Base-by-base conservation (phyloP, 2,329 filamentous ascomycete species). In the Fusarium continuum region DNA sequence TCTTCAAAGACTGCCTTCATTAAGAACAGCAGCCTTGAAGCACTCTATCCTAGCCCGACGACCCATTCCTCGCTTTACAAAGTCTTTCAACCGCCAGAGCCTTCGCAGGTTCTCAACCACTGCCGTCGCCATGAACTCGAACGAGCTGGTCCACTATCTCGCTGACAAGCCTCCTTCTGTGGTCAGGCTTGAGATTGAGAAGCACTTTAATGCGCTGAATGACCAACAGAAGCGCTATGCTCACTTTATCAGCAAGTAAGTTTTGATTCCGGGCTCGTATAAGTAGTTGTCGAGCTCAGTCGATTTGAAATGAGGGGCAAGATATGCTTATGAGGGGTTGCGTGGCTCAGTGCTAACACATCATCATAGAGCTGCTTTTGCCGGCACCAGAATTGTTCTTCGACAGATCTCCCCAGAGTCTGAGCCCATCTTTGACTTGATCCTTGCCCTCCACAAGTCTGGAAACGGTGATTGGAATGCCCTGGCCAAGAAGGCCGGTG, bases 161-260 rank as follows among this genome's bases (percentile, higher is more conserved):
- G 93, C 95, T 40, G 95, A 99, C 77, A 89, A 90, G 64, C 95
- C 95, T 39, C 95, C 95, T 1, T 91, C 89, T 43, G 87, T 97
- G 53, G 94, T 97, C 56, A 88, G 89, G 41, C 86, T 99, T 44
- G 89, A 92, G 75, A 95, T 98, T 75, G 92, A 92, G 79, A 91
- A 92, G 74, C 94, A 98, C 78, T 99, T 98, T 71, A 90, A 94
- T 51, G 87, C 88, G 29, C 78, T 95, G 60, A 84, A 79, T 48
- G 86, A 91, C 71, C 82, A 90, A 74, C 87, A 96, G 80, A 93
- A 94, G 81, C 88, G 91, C 73, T 97, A 97, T 82, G 91, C 93
- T 64, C 93, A 97, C 79, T 93, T 89, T 74, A 91, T 96, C 74
- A 92, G 89, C 85, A 87, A 85, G 90, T 91, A 82, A 69, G 81